Evolutionary conservation across 169 alveolate genomes (phyloP), one percentile per base, ranked within the genome.

Genomic region (Pseudocohnilembus persalinus): DNA sequence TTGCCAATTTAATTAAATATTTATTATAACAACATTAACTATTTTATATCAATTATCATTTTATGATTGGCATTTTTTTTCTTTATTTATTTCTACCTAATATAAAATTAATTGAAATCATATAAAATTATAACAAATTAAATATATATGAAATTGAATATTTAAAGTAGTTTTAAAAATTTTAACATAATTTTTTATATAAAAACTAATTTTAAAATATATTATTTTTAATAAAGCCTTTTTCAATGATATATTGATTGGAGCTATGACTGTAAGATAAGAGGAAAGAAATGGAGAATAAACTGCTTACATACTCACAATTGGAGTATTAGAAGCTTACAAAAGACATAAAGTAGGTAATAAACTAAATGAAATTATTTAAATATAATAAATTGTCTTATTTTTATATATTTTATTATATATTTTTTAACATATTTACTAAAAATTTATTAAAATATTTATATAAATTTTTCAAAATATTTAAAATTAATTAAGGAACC

Each of bases 321-420:
- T 93, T 64, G 92, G 94, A 49, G 94, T 93, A n/a, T 88, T 93
- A 30, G 90, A 91, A 32, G 89, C 93, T n/a, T 93, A 93, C 76
- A 82, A 93, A 85, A 92, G 94, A 86, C 84, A 82, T 77, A 91
- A 91, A 74, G 90, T 93, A 76, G 96, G 94, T 15, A 81, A 29
- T 68, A 16, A 31, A 64, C 15, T n/a, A n/a, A n/a, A n/a, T n/a
- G n/a, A n/a, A 1, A 27, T 35, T 15, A 27, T 35, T 33, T 33
- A 26, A 64, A 64, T 64, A n/a, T n/a, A n/a, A n/a, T n/a, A n/a
- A n/a, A n/a, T n/a, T n/a, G n/a, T n/a, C n/a, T n/a, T n/a, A n/a
- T n/a, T n/a, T n/a, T n/a, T n/a, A n/a, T n/a, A n/a, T n/a, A n/a
- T n/a, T n/a, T n/a, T n/a, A n/a, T n/a, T n/a, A n/a, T n/a, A n/a